These are phyloP conservation scores for Brettanomyces bruxellensis DNA, from an alignment of 805 yeast species.

Conservation along the genomic window DNA sequence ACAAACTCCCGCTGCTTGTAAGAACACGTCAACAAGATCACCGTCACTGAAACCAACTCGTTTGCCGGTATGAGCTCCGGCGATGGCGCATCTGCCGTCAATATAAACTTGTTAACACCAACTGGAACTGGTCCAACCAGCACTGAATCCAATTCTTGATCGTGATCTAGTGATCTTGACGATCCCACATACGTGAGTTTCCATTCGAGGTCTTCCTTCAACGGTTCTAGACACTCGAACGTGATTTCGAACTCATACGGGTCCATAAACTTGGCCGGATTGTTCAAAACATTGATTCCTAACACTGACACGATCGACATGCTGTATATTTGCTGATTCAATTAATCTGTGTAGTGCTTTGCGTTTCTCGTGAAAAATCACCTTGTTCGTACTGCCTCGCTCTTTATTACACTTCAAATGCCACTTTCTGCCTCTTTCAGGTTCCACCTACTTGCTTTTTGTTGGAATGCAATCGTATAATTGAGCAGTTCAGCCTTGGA, in stretches of 20 bases:
- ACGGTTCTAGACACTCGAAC: constrained; percentile 89
- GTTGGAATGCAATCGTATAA: no score
- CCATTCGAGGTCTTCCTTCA: constrained; percentile 93
- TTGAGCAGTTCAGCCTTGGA: no score
- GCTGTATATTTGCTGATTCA: neutral
- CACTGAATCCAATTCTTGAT: constrained; percentile 91
- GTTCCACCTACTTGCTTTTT: no score
- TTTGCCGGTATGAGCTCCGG: constrained; percentile 94
- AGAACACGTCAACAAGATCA: constrained; percentile 83
- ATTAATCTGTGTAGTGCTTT: no score
- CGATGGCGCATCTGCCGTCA: constrained; percentile 94
- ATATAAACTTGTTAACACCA: constrained; percentile 87
- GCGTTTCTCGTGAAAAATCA: no score
- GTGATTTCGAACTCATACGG: constrained; percentile 96
- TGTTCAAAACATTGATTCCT: constrained; percentile 86
- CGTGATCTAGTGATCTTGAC: constrained; percentile 88
- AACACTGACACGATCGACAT: constrained; percentile 93
- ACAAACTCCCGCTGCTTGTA: constrained; percentile 93
- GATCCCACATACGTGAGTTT: constrained; percentile 95
- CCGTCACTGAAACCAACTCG: constrained; percentile 92
- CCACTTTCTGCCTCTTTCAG: no score
- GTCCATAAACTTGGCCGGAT: constrained; percentile 89
- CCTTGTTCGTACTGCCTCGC: no score
- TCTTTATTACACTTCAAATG: no score
- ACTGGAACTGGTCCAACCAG: constrained; percentile 99